Evolutionary conservation across 257 asterid species (phyloP), one percentile per base, ranked within the genome.

Genomic region (Jacaranda copaia): DNA sequence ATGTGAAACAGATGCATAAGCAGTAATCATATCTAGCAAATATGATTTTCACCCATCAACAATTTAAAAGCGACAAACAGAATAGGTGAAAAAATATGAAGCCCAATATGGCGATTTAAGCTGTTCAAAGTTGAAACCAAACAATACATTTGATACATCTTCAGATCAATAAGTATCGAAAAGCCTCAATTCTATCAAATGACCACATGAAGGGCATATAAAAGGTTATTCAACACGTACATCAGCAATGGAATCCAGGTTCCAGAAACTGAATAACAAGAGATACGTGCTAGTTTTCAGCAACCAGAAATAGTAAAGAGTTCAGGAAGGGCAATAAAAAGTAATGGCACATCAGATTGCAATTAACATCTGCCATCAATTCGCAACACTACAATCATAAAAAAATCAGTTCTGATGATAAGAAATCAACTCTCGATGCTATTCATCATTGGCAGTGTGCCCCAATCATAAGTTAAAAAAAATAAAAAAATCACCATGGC

Each of bases 401-500:
- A 53, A 56, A 56, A 3, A 5, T 42, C 46, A 25, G 18, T 43
- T 19, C 48, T 1, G 18, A 25, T 39, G 48, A 42, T 4, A 39
- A 15, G 51, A 25, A 70, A 38, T 19, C 32, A 25, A 42, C 25
- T 16, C 36, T 55, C 57, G 52, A 52, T 58, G 25, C 53, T 49
- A 72, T 5, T 5, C 35, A 51, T 25, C 66, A 59, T 10, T 42
- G 52, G 2, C 6, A 73, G 64, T 48, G 49, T 65, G 42, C 57
- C 45, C n/a, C 9, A 63, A 64, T 18, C 15, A 36, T 78, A 48
- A 52, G 19, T 1, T 35, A 20, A 40, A 2, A 18, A 51, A 49
- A 0, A 43, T 68, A 18, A 49, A 7, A 46, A 72, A 3, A 35
- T 12, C 87, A 92, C 98, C 98, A 84, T 88, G 79, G 89, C 81